Evolutionary conservation across 2,329 filamentous ascomycete species (phyloP).

Genomic region (Trichoderma sp.): DNA sequence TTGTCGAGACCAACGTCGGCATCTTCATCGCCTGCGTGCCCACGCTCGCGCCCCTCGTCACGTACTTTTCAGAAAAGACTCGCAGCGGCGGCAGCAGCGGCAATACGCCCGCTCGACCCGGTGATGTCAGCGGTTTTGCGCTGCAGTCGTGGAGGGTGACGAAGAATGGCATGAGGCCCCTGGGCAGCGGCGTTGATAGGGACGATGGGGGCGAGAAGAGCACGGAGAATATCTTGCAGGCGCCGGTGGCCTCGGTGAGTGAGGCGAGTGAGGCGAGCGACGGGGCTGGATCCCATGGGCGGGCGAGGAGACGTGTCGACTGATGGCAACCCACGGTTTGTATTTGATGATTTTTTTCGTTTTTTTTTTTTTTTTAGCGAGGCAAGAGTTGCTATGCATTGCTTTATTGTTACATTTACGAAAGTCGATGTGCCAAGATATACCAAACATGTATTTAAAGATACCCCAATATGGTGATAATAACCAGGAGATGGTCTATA

Average conservation of each 20-base stretch:
- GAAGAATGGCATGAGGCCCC: slow-evolving; percentile 30
- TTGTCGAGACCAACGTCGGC: slow-evolving; percentile 48
- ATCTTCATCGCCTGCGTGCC: slow-evolving; percentile 47
- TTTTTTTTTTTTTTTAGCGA: background rate
- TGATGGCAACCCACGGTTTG: background rate
- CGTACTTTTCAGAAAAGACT: slow-evolving; percentile 37
- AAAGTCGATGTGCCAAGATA: slow-evolving; percentile 3
- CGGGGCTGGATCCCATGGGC: background rate
- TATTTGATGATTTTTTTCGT: background rate
- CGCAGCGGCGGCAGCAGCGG: slow-evolving; percentile 29
- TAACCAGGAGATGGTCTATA: background rate
- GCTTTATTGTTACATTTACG: slow-evolving; percentile 1
- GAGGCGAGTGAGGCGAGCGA: background rate
- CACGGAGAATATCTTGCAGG: slow-evolving; percentile 21
- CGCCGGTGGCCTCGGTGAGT: background rate
- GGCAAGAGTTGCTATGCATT: background rate
- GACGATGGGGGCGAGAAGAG: slow-evolving; percentile 16
- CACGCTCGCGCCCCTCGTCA: slow-evolving; percentile 46
- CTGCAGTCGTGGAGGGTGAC: slow-evolving; percentile 33
- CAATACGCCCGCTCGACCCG: background rate
- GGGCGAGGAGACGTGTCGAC: background rate
- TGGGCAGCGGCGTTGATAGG: slow-evolving; percentile 23
- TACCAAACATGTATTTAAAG: slow-evolving; percentile 3
- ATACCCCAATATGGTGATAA: background rate
- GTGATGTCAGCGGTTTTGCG: slow-evolving; percentile 28